Evolutionary conservation across 805 yeast genomes (phyloP).

Genomic region (Tetrapisispora taiwanensis): DNA sequence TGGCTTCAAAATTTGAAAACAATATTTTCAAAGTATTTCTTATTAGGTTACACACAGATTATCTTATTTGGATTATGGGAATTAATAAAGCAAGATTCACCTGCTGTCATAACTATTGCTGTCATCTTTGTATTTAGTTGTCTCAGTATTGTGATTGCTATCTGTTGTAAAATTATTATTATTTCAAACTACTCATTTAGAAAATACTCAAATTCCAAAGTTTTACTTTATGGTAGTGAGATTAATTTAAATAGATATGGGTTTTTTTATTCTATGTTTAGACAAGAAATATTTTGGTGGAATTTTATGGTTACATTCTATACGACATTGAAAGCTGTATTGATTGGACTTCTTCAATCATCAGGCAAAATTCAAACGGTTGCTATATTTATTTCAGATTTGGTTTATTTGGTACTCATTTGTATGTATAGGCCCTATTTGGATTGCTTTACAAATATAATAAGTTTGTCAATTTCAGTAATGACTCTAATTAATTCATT

Average conservation of each 20-base stretch:
- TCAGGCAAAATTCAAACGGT: slow-evolving; percentile 77
- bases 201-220: slow-evolving; percentile 72
- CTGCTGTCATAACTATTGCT: slow-evolving; percentile 79
- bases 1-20: slow-evolving; percentile 65
- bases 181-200: slow-evolving; percentile 54
- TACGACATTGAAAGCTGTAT: slow-evolving; percentile 53
- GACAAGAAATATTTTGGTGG: slow-evolving; percentile 76
- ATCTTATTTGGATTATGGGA: slow-evolving; percentile 82
- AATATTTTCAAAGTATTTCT: slow-evolving; percentile 62
- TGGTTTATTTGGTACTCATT: slow-evolving; percentile 54
- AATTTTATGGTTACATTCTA: slow-evolving; percentile 54
- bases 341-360: slow-evolving; percentile 68
- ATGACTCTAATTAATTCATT: slow-evolving; percentile 73
- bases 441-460: slow-evolving; percentile 70
- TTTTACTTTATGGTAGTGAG: slow-evolving; percentile 70
- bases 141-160: slow-evolving; percentile 50
- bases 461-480: slow-evolving; percentile 60
- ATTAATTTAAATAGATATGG: slow-evolving; percentile 69
- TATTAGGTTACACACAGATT: slow-evolving; percentile 77
- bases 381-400: slow-evolving; percentile 65
- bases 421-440: slow-evolving; percentile 63
- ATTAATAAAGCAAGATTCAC: slow-evolving; percentile 69
- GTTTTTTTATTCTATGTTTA: slow-evolving; percentile 80
- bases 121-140: slow-evolving; percentile 56
- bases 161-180: slow-evolving; percentile 49